Evolutionary conservation across 805 yeast species (phyloP).

Genomic region (Candida glaebosa): DNA sequence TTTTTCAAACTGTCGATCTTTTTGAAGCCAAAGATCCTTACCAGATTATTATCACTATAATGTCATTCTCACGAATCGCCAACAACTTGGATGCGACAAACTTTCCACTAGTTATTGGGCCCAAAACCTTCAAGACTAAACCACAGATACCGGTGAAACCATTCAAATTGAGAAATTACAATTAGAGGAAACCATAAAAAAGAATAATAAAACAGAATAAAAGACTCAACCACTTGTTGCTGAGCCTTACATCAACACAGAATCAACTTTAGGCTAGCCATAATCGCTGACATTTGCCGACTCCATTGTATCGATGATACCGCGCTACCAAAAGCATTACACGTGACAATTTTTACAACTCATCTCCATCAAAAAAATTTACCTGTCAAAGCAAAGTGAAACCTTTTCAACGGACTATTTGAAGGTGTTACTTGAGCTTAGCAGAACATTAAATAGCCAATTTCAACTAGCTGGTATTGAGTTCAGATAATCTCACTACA

Average conservation of each 20-base stretch:
- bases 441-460: background rate
- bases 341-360: no score
- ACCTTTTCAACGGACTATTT: background rate
- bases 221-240: background rate
- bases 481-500: no score
- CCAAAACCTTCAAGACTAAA: conserved; percentile 42
- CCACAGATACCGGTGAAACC: conserved; percentile 60
- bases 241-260: background rate
- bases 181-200: background rate
- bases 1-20: conserved; percentile 75
- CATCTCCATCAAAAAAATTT: conserved; percentile 5
- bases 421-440: background rate
- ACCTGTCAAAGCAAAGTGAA: background rate
- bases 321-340: no score
- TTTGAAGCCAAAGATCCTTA: conserved; percentile 74
- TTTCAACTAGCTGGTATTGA: no score
- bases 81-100: conserved; percentile 34
- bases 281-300: background rate
- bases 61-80: conserved; percentile 69
- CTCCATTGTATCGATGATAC: background rate
- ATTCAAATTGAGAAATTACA: conserved; percentile 18
- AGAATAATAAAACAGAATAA: background rate
- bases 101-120: conserved; percentile 35
- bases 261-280: background rate
- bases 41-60: conserved; percentile 69